Conservation (phyloP, 2,329 filamentous ascomycete species). For the Blastomyces percursus region DNA sequence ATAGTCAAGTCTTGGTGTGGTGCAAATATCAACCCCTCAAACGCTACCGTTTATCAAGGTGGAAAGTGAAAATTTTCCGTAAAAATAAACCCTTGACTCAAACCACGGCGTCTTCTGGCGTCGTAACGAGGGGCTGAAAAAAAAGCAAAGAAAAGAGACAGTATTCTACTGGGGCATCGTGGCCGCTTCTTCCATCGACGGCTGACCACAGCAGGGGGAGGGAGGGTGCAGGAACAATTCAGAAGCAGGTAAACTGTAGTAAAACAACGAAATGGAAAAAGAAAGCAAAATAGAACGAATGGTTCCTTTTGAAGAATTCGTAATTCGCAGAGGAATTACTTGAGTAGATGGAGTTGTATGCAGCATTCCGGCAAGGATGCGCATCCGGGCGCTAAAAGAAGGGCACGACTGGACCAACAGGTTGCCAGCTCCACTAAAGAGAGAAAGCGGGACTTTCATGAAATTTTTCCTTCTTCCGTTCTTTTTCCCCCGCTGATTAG, state of each 20-base stretch:
- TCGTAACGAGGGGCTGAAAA: neutral
- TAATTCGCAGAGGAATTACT: neutral
- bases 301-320: neutral
- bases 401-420: neutral
- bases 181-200: neutral
- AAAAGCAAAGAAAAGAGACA: neutral
- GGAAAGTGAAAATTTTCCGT: neutral
- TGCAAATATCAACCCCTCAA: too few relatives aligned
- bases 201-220: neutral
- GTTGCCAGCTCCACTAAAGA: neutral
- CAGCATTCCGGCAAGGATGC: neutral
- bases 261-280: neutral
- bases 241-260: neutral
- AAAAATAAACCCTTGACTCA: neutral
- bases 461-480: neutral
- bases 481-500: neutral
- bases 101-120: neutral
- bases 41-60: neutral
- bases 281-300: neutral
- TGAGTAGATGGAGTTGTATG: neutral
- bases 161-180: neutral
- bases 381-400: neutral
- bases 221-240: neutral
- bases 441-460: neutral
- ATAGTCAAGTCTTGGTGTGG: too few relatives aligned